Evolutionary conservation across 768 basidiomycete genomes (phyloP).

Genomic region (Ephemerocybe angulata): DNA sequence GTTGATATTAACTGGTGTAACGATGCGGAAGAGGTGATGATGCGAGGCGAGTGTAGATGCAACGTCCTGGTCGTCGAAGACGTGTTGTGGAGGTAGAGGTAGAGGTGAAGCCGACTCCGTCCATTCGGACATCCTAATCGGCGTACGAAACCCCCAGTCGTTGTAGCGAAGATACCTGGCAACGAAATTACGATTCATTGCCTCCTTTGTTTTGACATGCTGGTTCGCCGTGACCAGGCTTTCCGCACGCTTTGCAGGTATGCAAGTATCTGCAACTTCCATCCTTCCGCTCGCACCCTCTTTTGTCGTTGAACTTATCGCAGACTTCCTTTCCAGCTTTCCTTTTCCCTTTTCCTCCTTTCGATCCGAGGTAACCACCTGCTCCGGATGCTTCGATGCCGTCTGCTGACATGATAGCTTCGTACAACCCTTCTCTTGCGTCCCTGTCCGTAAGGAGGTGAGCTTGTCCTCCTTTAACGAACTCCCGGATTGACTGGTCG

Average conservation of each 20-base stretch:
- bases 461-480: not conserved
- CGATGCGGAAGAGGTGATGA: conserved; percentile 18
- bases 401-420: not conserved
- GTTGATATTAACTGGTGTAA: conserved; percentile 22
- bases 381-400: not conserved
- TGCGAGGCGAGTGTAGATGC: not conserved
- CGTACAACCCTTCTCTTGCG: not conserved
- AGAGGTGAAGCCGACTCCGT: not conserved
- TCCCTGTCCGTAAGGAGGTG: not conserved
- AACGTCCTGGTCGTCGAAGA: no score
- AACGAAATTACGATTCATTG: not conserved
- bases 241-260: not conserved
- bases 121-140: not conserved
- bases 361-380: not conserved
- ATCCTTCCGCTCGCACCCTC: not conserved
- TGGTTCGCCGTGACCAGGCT: not conserved
- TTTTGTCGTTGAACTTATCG: not conserved
- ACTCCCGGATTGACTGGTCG: not conserved
- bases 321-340: not conserved
- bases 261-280: not conserved
- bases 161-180: not conserved
- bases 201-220: not conserved
- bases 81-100: not conserved
- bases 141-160: not conserved
- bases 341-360: not conserved